Conservation (phyloP, 176 grass and related monocot species). For the Thinopyrum elongatum region DNA sequence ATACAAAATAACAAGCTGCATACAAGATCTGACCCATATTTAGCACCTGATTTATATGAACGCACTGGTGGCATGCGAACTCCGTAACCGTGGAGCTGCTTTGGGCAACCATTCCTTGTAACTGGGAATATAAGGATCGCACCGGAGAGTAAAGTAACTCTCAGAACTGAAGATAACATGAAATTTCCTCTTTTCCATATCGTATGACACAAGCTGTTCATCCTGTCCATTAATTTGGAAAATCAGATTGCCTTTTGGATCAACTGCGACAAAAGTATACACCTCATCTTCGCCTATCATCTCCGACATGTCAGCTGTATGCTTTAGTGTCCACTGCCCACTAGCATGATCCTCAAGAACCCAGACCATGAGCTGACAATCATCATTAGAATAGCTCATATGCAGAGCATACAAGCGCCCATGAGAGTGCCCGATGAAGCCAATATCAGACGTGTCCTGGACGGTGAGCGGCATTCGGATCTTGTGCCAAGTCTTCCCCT, state of each 20-base stretch:
- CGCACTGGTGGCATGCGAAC: background rate
- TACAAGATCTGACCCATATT: background rate
- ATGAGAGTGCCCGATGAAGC: background rate
- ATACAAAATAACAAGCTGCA: background rate
- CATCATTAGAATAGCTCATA: background rate
- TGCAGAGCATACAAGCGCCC: background rate
- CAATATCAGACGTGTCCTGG: background rate
- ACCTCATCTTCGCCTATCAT: background rate
- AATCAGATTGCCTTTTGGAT: background rate
- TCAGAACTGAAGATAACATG: background rate
- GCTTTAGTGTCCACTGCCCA: background rate
- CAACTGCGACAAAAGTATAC: background rate
- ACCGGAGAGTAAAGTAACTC: background rate
- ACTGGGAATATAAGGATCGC: background rate
- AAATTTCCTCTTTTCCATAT: background rate
- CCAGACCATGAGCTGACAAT: background rate
- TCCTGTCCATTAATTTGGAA: background rate
- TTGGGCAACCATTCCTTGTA: background rate
- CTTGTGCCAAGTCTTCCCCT: background rate
- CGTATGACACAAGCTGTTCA: background rate
- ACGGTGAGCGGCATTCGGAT: background rate
- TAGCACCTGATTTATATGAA: background rate
- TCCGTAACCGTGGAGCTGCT: background rate
- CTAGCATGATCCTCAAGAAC: background rate
- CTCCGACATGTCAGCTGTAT: background rate